phyloP scores from a whole-genome alignment of 225 moss, liverwort and hornwort genomes.

The Sphagnum contortum region DNA sequence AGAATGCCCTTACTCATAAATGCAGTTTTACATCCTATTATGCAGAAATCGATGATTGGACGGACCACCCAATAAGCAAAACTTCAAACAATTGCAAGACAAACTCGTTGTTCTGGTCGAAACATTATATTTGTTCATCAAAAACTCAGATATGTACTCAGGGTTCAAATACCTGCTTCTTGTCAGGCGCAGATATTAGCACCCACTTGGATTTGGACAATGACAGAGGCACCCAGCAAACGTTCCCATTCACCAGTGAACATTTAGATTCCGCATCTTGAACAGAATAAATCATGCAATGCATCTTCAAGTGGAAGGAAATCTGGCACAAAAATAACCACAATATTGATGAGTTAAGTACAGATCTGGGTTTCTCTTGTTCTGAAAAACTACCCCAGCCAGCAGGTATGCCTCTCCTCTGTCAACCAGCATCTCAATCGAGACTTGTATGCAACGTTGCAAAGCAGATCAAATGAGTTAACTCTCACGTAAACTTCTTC shows the following conservation, averaged over 20 bases:
- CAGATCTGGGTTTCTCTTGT: not conserved
- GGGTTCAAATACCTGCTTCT: conserved; percentile 15
- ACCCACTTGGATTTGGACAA: conserved; percentile 22
- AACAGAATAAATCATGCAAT: conserved; percentile 20
- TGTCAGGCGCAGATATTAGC: conserved; percentile 26
- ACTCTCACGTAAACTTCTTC: not conserved
- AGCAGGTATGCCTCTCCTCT: too few species aligned
- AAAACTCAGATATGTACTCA: not conserved
- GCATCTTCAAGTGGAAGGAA: conserved; percentile 24
- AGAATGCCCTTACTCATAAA: not conserved
- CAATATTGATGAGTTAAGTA: not conserved
- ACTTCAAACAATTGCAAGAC: not conserved
- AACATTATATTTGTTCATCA: not conserved
- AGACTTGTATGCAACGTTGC: too few species aligned
- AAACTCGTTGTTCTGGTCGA: not conserved
- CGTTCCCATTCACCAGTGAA: conserved; percentile 19
- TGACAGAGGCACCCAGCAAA: conserved; percentile 26
- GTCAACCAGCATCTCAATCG: too few species aligned
- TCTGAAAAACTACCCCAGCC: not conserved
- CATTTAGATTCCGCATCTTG: conserved; percentile 22
- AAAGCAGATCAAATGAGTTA: not conserved
- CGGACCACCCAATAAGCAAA: too few species aligned
- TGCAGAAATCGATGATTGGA: not conserved
- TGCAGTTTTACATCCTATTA: not conserved
- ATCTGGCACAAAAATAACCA: conserved; percentile 25